A percentile compares a stretch with the other conserved stretches of the same genome.
Evolutionary conservation across 2,329 filamentous ascomycete genomes (phyloP).

Genomic region (Exophiala bonariae): DNA sequence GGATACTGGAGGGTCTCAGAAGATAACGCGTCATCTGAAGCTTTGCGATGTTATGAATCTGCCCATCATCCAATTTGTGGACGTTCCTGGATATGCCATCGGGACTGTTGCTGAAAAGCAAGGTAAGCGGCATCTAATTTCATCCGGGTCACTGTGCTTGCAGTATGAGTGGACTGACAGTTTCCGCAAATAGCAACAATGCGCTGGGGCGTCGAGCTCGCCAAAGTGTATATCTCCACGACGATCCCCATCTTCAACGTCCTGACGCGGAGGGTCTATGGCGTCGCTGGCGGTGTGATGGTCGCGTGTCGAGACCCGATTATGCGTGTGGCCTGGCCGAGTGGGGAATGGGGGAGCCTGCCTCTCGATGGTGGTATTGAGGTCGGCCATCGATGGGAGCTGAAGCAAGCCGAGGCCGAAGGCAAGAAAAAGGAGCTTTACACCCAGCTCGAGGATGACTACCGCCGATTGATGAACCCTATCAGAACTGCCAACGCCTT

Average conservation of each 20-base stretch:
- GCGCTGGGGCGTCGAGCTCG: slow-evolving; percentile 63
- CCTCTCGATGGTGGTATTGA: slow-evolving; percentile 66
- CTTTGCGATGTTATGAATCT: slow-evolving; percentile 67
- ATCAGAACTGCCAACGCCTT: slow-evolving; percentile 65
- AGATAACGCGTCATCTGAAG: slow-evolving; percentile 61
- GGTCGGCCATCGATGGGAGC: slow-evolving; percentile 61
- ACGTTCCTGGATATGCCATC: slow-evolving; percentile 64
- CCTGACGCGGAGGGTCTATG: slow-evolving; percentile 61
- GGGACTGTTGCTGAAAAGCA: slow-evolving; percentile 58
- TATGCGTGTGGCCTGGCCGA: slow-evolving; percentile 64
- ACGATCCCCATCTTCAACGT: slow-evolving; percentile 65
- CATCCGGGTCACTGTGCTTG: no score
- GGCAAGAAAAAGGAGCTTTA: slow-evolving; percentile 54
- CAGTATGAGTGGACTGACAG: slow-evolving; percentile 1
- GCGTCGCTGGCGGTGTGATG: slow-evolving; percentile 66
- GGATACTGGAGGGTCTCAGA: slow-evolving; percentile 62
- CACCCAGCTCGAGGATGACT: slow-evolving; percentile 59
- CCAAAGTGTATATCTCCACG: slow-evolving; percentile 62
- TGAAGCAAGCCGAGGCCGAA: slow-evolving; percentile 52
- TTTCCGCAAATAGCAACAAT: slow-evolving; percentile 57
- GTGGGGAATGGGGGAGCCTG: slow-evolving; percentile 62
- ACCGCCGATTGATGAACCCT: slow-evolving; percentile 63
- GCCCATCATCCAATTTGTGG: slow-evolving; percentile 63
- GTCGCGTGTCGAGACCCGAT: slow-evolving; percentile 61
- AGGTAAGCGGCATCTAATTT: no score